Percentiles rank a stretch among this genome's conserved stretches.
phyloP scores from a whole-genome alignment of 305 asterid species.

The Solanum aculeatissimum region DNA sequence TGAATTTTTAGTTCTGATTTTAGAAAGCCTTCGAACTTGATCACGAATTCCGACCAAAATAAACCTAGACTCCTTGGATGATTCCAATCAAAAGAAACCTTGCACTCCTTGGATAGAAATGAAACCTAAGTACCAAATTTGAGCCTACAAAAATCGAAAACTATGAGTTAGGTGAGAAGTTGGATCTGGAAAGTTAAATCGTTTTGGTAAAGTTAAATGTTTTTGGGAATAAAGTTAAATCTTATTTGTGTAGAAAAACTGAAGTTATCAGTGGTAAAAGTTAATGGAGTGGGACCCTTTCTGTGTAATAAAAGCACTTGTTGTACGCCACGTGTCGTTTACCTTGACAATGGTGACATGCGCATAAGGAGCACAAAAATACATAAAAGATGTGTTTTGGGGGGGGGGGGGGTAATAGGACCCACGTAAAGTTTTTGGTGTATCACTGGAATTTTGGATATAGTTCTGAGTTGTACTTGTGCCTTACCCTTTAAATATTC shows the following conservation, averaged over 20 bases:
- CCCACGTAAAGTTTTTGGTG: background rate
- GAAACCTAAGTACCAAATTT: background rate
- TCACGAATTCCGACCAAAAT: background rate
- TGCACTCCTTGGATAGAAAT: background rate
- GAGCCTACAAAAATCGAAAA: background rate
- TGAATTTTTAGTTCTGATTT: background rate
- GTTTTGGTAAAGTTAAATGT: background rate
- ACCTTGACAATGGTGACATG: background rate
- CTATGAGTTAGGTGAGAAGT: background rate
- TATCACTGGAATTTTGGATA: background rate
- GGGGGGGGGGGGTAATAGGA: background rate
- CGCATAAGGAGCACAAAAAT: background rate
- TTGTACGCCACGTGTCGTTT: background rate
- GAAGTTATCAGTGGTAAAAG: background rate
- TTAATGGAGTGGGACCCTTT: background rate
- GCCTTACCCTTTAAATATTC: background rate
- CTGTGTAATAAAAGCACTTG: background rate
- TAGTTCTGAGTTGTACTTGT: background rate
- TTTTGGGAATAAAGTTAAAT: background rate
- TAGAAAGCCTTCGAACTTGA: background rate
- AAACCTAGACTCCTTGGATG: background rate
- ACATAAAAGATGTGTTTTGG: background rate
- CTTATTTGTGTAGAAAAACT: background rate
- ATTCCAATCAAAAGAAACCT: background rate
- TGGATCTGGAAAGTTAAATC: background rate